Evolutionary conservation across 768 basidiomycete genomes (phyloP), one percentile per base, ranked within the genome.

Genomic region (Paxillus rubicundulus): DNA sequence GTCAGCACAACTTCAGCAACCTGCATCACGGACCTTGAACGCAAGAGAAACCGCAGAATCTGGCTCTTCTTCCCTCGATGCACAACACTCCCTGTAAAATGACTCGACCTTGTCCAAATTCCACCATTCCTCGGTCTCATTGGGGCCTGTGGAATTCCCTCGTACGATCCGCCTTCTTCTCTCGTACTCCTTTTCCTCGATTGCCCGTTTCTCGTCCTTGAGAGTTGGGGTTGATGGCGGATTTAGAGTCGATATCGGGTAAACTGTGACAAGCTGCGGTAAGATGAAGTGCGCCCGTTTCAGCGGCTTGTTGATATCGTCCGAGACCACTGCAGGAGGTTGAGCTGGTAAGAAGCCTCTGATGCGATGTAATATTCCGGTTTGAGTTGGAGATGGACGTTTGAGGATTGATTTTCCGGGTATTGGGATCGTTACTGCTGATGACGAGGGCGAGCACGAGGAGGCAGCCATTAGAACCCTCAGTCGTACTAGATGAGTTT

Each of bases 221-320:
- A 92, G 74, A 2, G 80, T 79, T 0, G 86, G 85, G 3, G 84
- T 89, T 44, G 84, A 89, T 2, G 95, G 95, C 7, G 96, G 90
- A 47, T 88, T 88, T 14, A 85, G 61, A 2, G 86, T 83, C 24
- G 87, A 89, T 66, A 98, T 95, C 0, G 94, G 93, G 68, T 98
- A 98, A 30, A 94, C 84, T 20, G 89, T 89, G 30, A 83, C 85
- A 60, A 97, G 81, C 59, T 89, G 81, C 0, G 91, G 91, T 12
- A 97, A 74, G 58, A 96, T 89, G 66, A 98, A 98, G 61, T 96
- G 90, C 0, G 95, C 97, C 45, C 90, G 74, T 64, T 90, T 92
- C 56, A 96, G 77, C 10, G 89, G 82, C 61, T 78, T 82, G 33
- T 71, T 68, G 42, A 81, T 74, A 62, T 82, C 81, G 45, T 69